Evolutionary conservation across 306 rosid species (phyloP), one percentile per base, ranked within the genome.

Genomic region (Luffa acutangula): DNA sequence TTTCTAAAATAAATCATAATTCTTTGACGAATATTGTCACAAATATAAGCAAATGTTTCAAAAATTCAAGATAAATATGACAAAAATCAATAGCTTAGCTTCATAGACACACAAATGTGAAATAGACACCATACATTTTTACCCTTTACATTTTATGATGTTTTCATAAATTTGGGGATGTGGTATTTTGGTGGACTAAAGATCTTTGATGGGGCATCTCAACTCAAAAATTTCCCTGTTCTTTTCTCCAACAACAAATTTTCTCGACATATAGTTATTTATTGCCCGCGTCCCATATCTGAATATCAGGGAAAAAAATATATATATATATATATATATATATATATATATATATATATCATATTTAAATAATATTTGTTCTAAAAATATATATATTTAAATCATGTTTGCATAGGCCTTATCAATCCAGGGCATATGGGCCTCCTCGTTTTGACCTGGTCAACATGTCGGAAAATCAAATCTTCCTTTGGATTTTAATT

Each of bases 361-460:
- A 34, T 11, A 39, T 76, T 53, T 53, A 3, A n/a, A 51, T 58
- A 36, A 9, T n/a, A n/a, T n/a, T n/a, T n/a, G n/a, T n/a, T n/a
- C n/a, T n/a, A n/a, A n/a, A n/a, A n/a, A n/a, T n/a, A n/a, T n/a
- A 7, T 17, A 34, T 11, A 39, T 76, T 53, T 53, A 3, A n/a
- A 51, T 58, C 18, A 9, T 58, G 3, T 59, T 12, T 77, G 57
- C 37, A 58, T 77, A 11, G 31, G 36, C 3, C 66, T 39, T 58
- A 36, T 20, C 70, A 82, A 83, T 78, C 80, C 78, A 83, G 77
- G 80, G 87, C 82, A 81, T 76, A 82, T 77, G 59, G 82, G 81
- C 77, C 78, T 83, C 82, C 75, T 34, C 81, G 74, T 74, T 84
- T 85, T 88, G 92, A 89, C 92, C 87, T 54, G 78, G 89, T 93